Percentiles rank a stretch among this genome's conserved stretches.
Evolutionary conservation across 306 rosid genomes (phyloP).

Genomic region (Prunus dulcis): DNA sequence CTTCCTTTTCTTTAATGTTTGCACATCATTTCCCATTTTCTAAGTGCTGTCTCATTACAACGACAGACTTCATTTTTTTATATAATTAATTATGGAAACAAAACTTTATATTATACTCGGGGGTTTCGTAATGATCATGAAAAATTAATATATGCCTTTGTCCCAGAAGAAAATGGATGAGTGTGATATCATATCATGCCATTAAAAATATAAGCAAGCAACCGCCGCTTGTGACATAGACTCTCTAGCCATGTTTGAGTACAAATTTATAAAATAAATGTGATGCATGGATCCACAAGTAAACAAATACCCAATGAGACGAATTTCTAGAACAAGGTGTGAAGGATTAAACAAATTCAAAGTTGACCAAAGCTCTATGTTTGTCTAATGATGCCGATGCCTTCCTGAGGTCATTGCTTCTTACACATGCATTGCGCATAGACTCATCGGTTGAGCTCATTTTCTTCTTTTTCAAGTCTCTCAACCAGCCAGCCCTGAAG

Average conservation of each 20-base stretch:
- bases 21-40: conserved; percentile 29
- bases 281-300: conserved; percentile 5
- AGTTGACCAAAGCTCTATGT: conserved; percentile 41
- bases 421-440: background rate
- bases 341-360: conserved; percentile 21
- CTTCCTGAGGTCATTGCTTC: conserved; percentile 17
- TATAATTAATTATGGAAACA: background rate
- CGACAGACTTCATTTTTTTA: conserved; percentile 9
- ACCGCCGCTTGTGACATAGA: conserved; percentile 6
- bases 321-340: conserved; percentile 39
- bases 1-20: background rate
- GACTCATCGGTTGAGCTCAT: conserved; percentile 12
- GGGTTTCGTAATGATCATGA: conserved; percentile 8
- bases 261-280: no score
- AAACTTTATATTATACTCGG: background rate
- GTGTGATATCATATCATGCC: conserved; percentile 6
- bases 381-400: conserved; percentile 16
- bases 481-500: conserved; percentile 30
- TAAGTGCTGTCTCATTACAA: conserved; percentile 22
- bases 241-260: background rate
- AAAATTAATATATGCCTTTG: conserved; percentile 5
- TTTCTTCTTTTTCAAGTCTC: conserved; percentile 54
- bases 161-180: conserved; percentile 1
- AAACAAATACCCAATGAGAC: conserved; percentile 28
- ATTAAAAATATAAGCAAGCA: conserved; percentile 5